Evolutionary conservation across 140 eudicot species (phyloP).

Genomic region (Anethum foeniculum): DNA sequence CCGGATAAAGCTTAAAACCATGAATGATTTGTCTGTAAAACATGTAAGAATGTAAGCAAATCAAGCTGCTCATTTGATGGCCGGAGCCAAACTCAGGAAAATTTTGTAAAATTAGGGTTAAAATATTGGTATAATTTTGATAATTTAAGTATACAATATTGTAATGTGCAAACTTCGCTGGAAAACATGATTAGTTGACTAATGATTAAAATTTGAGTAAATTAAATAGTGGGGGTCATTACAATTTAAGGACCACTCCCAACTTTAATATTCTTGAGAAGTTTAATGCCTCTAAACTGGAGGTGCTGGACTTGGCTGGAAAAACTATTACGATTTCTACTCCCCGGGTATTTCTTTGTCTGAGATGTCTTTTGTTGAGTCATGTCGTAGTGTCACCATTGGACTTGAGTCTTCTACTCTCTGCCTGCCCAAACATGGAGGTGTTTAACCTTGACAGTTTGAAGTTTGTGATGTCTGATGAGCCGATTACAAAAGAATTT

Average conservation of each 20-base stretch:
- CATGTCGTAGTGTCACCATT: slow-evolving; percentile 59
- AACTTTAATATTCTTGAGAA: slow-evolving; percentile 59
- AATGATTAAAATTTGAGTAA: too few relatives aligned
- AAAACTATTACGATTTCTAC: slow-evolving; percentile 63
- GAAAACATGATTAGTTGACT: too few relatives aligned
- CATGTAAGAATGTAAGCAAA: too few relatives aligned
- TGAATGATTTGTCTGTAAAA: too few relatives aligned
- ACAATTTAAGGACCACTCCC: slow-evolving; percentile 65
- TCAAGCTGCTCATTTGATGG: too few relatives aligned
- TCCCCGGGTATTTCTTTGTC: slow-evolving; percentile 57
- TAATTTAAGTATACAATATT: too few relatives aligned
- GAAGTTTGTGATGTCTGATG: slow-evolving; percentile 70
- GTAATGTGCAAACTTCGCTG: too few relatives aligned
- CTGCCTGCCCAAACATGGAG: slow-evolving; percentile 77
- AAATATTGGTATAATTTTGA: too few relatives aligned
- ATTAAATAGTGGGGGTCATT: too few relatives aligned
- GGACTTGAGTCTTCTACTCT: slow-evolving; percentile 59
- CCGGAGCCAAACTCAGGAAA: too few relatives aligned
- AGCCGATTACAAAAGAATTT: slow-evolving; percentile 59
- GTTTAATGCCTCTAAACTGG: slow-evolving; percentile 62
- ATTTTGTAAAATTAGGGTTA: too few relatives aligned
- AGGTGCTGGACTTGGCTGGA: slow-evolving; percentile 49
- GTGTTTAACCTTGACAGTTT: slow-evolving; percentile 45
- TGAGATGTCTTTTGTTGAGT: slow-evolving; percentile 56
- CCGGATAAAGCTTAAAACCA: too few relatives aligned